Evolutionary conservation across 352 stramenopile genomes (phyloP).

Genomic region (Pythium aquatile): DNA sequence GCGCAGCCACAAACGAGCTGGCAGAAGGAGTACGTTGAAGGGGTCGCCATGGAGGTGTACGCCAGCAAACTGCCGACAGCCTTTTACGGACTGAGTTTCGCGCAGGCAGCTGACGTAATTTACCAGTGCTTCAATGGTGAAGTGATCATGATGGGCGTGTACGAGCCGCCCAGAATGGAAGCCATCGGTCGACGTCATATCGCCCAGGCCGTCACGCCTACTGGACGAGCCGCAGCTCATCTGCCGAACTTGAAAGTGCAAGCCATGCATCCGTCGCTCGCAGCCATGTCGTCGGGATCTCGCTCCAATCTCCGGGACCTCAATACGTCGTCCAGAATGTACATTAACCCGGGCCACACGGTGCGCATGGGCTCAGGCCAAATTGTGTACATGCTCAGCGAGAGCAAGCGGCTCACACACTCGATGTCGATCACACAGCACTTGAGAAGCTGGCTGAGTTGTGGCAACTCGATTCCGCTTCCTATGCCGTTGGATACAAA

Average conservation of each 20-base stretch:
- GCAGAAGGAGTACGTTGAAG: constrained; percentile 54
- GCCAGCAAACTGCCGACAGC: constrained; percentile 41
- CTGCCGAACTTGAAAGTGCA: constrained; percentile 13
- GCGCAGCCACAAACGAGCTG: constrained; percentile 29
- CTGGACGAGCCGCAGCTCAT: neutral
- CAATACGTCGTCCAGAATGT: constrained; percentile 29
- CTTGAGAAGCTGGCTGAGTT: constrained; percentile 42
- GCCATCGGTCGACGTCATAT: neutral
- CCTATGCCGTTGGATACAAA: constrained; percentile 1
- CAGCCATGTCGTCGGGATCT: constrained; percentile 2
- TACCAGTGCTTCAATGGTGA: constrained; percentile 61
- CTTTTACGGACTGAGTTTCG: constrained; percentile 54
- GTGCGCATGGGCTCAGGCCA: constrained; percentile 41
- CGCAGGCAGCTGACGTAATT: constrained; percentile 45
- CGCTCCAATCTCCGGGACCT: constrained; percentile 13
- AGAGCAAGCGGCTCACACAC: constrained; percentile 59
- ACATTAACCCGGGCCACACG: constrained; percentile 52
- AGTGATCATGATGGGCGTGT: constrained; percentile 48
- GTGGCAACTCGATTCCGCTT: constrained; percentile 40
- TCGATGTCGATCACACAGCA: constrained; percentile 41
- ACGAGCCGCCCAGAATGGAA: constrained; percentile 1
- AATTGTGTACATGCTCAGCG: constrained; percentile 67
- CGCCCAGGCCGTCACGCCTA: neutral
- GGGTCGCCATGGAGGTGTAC: constrained; percentile 59
- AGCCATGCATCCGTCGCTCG: constrained; percentile 2